Evolutionary conservation across 129 eudicot species (phyloP).

Genomic region (Pittosporum tobira): DNA sequence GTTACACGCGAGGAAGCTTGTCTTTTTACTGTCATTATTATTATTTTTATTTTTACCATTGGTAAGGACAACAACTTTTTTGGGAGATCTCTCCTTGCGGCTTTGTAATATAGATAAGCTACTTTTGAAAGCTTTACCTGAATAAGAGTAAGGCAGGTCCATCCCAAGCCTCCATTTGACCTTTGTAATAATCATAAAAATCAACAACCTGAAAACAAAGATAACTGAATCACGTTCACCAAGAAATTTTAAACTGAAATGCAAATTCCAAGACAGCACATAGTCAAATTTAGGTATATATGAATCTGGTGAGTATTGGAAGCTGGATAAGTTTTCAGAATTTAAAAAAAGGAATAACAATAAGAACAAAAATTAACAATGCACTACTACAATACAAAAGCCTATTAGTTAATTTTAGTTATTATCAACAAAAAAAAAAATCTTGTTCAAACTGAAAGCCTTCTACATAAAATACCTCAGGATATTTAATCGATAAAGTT

Average conservation of each 20-base stretch:
- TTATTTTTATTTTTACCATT: too few relatives aligned
- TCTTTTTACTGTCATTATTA: too few relatives aligned
- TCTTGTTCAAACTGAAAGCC: neutral
- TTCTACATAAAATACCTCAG: slow-evolving; percentile 58
- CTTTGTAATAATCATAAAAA: slow-evolving; percentile 96
- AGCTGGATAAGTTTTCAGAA: neutral
- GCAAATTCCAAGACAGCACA: neutral
- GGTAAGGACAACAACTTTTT: too few relatives aligned
- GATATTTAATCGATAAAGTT: slow-evolving; percentile 78
- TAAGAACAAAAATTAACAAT: neutral
- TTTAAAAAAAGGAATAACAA: neutral
- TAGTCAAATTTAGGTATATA: neutral
- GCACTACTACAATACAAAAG: neutral
- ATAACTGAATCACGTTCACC: slow-evolving; percentile 4
- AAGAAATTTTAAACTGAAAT: neutral
- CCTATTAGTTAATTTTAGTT: neutral
- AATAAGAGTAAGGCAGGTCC: slow-evolving; percentile 98
- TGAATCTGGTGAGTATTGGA: neutral
- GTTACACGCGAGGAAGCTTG: too few relatives aligned
- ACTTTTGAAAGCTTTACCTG: slow-evolving; percentile 39
- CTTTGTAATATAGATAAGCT: neutral
- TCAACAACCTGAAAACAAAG: slow-evolving; percentile 53
- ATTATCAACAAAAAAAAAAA: neutral
- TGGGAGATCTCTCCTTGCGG: too few relatives aligned
- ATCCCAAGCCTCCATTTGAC: slow-evolving; percentile 99